Conservation (phyloP, 75 land plant species). For the Pinus albicaulis region DNA sequence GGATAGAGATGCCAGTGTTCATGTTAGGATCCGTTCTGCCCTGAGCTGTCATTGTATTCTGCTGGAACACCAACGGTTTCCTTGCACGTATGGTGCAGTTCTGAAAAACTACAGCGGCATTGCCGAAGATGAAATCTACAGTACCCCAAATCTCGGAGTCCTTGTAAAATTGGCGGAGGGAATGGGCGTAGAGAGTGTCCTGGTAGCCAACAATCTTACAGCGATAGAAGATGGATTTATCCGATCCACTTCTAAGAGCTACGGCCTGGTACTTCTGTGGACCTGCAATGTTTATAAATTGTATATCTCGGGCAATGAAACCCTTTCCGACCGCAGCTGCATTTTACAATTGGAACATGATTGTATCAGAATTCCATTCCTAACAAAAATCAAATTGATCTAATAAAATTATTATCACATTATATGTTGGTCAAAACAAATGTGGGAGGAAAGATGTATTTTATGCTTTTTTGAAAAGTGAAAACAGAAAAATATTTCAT, state of each 20-base stretch:
- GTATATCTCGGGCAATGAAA: constrained; percentile 41
- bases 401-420: too few relatives aligned
- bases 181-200: constrained; percentile 60
- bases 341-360: background rate
- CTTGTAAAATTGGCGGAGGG: constrained; percentile 50
- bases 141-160: constrained; percentile 48
- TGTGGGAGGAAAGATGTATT: too few relatives aligned
- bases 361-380: background rate
- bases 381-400: too few relatives aligned
- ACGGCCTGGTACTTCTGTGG: constrained; percentile 77
- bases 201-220: constrained; percentile 55
- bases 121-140: constrained; percentile 64
- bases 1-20: constrained; percentile 49
- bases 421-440: too few relatives aligned
- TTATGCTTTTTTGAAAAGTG: too few relatives aligned
- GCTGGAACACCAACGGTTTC: constrained; percentile 25
- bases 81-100: constrained; percentile 38
- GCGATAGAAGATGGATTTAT: constrained; percentile 30
- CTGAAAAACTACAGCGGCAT: constrained; percentile 42
- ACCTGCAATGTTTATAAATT: constrained; percentile 72
- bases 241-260: constrained; percentile 56
- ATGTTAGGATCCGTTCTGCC: constrained; percentile 38
- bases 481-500: too few relatives aligned
- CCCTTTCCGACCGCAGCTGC: constrained; percentile 37
- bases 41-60: constrained; percentile 51